Conservation (phyloP, 176 grass and related monocot genomes). For the Typha latifolia region DNA sequence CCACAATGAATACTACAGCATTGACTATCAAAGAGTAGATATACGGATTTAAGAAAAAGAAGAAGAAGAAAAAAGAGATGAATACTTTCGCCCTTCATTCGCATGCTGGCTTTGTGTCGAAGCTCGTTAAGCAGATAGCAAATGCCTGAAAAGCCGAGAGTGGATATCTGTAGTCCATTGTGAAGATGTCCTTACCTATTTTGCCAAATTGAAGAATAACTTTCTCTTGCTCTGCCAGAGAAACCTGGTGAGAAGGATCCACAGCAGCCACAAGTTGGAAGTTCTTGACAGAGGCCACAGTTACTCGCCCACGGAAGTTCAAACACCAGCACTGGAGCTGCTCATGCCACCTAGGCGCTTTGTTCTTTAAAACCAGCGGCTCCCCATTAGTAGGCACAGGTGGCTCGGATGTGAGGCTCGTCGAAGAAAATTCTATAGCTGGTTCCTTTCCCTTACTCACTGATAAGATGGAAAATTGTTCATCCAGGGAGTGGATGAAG, state of each 20-base stretch:
- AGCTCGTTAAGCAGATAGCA: constrained; percentile 91
- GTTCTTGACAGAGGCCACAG: constrained; percentile 94
- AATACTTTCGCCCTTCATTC: constrained; percentile 27
- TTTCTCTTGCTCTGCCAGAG: constrained; percentile 62
- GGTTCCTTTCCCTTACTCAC: constrained; percentile 50
- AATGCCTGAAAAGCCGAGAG: constrained; percentile 93
- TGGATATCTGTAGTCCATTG: constrained; percentile 91
- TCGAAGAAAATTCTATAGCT: constrained; percentile 32
- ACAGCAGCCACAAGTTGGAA: constrained; percentile 81
- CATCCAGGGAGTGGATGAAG: constrained; percentile 52
- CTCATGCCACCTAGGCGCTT: constrained; percentile 90
- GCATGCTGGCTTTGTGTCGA: constrained; percentile 92
- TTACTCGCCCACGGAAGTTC: constrained; percentile 92
- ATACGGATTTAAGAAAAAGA: neutral
- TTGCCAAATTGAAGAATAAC: constrained; percentile 95
- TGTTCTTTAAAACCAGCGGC: constrained; percentile 80
- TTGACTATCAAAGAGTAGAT: neutral
- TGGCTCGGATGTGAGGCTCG: constrained; percentile 35
- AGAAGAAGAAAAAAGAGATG: neutral
- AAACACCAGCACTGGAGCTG: constrained; percentile 99
- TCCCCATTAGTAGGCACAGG: constrained; percentile 12
- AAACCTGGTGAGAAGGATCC: constrained; percentile 47
- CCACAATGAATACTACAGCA: constrained; percentile 19
- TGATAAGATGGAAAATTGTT: constrained; percentile 32
- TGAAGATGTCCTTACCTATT: constrained; percentile 98